Evolutionary conservation across 1,284 basidiomycete genomes (phyloP).

Genomic region (Pseudozyma hubeiensis): DNA sequence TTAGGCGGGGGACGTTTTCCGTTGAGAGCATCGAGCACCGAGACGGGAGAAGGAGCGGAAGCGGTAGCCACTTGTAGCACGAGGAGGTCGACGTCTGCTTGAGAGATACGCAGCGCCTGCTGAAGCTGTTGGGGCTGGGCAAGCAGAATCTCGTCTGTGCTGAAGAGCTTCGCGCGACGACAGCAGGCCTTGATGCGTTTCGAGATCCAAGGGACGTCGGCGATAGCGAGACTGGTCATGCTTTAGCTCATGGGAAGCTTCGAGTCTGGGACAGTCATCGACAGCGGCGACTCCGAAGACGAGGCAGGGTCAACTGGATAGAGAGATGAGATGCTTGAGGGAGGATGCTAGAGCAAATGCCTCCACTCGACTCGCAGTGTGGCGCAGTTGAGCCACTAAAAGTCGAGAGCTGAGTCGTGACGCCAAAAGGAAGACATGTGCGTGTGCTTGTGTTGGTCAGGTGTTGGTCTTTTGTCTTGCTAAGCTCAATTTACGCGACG

Average conservation of each 20-base stretch:
- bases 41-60: constrained; percentile 23
- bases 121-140: constrained; percentile 22
- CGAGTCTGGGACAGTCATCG: neutral
- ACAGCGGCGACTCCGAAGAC: neutral
- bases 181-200: constrained; percentile 51
- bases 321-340: neutral
- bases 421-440: neutral
- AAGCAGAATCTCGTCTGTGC: constrained; percentile 44
- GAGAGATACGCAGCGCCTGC: constrained; percentile 22
- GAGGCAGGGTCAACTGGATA: neutral
- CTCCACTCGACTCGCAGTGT: too few relatives aligned
- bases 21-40: constrained; percentile 33
- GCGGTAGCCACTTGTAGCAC: constrained; percentile 30
- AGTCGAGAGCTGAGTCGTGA: neutral
- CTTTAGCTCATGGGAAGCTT: neutral
- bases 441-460: too few relatives aligned
- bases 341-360: too few relatives aligned
- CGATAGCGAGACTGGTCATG: constrained; percentile 36
- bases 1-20: constrained; percentile 5
- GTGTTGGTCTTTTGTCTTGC: constrained; percentile 9
- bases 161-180: constrained; percentile 40
- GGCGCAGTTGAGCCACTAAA: too few relatives aligned
- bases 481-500: constrained; percentile 6
- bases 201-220: constrained; percentile 38
- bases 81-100: constrained; percentile 23